These are phyloP conservation scores for Helenozyma baotianmanensis DNA, from an alignment of 805 yeast genomes.

Conservation along the genomic window DNA sequence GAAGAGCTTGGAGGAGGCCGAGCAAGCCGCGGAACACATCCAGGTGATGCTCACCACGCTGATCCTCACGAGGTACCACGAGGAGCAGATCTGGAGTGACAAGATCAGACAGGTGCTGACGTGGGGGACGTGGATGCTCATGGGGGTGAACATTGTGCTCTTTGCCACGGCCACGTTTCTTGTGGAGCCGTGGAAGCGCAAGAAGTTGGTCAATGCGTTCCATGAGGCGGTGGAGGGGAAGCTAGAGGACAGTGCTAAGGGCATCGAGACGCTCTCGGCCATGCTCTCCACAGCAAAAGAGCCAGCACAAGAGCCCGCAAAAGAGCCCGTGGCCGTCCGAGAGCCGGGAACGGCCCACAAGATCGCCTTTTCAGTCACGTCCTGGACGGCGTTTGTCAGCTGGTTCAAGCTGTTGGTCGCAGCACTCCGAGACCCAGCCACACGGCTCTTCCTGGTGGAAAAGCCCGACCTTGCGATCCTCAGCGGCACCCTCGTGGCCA, in stretches of 20 bases:
- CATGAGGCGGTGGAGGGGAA: conserved; percentile 64
- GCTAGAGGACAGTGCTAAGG: conserved; percentile 9
- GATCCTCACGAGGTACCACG: conserved; percentile 85
- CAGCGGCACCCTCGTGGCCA: conserved; percentile 7
- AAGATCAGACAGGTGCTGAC: conserved; percentile 91
- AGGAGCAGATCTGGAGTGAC: conserved; percentile 98
- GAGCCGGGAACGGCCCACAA: too few species aligned
- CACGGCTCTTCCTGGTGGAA: too few species aligned
- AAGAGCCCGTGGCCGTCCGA: too few species aligned
- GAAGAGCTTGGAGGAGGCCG: conserved; percentile 46
- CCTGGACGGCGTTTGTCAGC: too few species aligned
- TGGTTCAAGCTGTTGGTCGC: too few species aligned
- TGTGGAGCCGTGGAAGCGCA: conserved; percentile 92
- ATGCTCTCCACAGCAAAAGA: neutral
- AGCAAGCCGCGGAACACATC: conserved; percentile 59
- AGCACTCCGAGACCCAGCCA: too few species aligned
- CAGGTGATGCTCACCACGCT: conserved; percentile 68
- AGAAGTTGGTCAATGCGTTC: conserved; percentile 73
- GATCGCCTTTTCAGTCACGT: too few species aligned
- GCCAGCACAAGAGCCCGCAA: too few species aligned
- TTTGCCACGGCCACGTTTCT: conserved; percentile 79
- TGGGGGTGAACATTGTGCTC: conserved; percentile 79
- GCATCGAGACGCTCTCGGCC: conserved; percentile 7
- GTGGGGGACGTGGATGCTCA: conserved; percentile 90
- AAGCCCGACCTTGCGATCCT: conserved; percentile 10